Base-by-base conservation (phyloP, 345 rosid genomes). In the Eucalyptus viminalis region DNA sequence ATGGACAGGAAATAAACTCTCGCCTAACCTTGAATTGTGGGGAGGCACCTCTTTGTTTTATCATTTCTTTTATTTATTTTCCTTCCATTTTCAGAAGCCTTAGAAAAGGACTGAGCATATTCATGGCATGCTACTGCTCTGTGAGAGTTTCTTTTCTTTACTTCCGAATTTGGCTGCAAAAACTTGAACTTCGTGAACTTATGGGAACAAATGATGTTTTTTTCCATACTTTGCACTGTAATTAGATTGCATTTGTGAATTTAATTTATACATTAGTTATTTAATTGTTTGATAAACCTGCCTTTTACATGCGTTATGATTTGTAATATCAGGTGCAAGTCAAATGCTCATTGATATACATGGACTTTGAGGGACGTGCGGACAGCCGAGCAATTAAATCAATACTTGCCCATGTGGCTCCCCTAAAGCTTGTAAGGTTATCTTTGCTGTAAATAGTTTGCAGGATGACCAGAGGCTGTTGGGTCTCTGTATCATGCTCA, bases 281-380 rank as follows among this genome's bases (percentile, higher is more conserved):
- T 37, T 76, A 76, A 76, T 76, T 76, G 83, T 40, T 76, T 76
- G 83, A 76, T 76, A 9, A 40, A 76, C 83, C 83, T 76, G 47
- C 83, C 47, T 37, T 76, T 13, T 76, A 37, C 83, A 40, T 76
- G 83, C 11, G 27, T 76, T 76, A 3, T 76, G 31, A 80, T 88
- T 56, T 47, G 67, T 80, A 40, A 16, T 81, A 56, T 88, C 93
- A 98, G 99, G 99, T 98, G 90, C 97, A 95, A 93, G 99, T 98
- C 88, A 96, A 94, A 92, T 97, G 98, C 91, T 93, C 95, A 31
- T 92, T 98, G 91, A 93, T 95, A 88, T 96, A 95, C 89, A 94
- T 96, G 92, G 99, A 98, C 88, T 97, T 93, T 44, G 99, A 98
- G 92, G 99, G 99, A 58, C 98, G 99, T 24, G 96, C 99, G 89